Evolutionary conservation across 2,329 filamentous ascomycete genomes (phyloP).

Genomic region (Trichophyton mentagrophytes): DNA sequence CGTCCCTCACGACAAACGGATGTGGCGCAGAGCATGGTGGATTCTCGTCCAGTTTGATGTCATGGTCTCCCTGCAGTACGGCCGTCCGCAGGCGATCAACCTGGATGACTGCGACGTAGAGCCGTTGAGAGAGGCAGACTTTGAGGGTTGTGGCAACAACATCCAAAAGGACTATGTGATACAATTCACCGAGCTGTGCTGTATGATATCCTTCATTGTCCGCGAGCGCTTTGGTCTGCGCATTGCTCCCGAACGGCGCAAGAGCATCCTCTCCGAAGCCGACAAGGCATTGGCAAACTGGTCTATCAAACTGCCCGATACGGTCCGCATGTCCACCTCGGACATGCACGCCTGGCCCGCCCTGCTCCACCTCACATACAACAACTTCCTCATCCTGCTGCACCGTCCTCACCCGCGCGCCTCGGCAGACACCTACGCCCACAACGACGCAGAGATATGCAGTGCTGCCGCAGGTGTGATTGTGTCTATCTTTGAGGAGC

Average conservation of each 20-base stretch:
- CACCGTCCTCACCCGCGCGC: constrained; percentile 34
- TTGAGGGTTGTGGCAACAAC: constrained; percentile 34
- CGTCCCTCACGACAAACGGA: constrained; percentile 29
- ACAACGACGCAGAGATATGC: constrained; percentile 35
- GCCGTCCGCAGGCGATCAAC: constrained; percentile 41
- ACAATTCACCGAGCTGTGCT: constrained; percentile 39
- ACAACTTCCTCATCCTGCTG: constrained; percentile 35
- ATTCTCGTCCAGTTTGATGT: constrained; percentile 35
- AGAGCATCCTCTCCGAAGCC: constrained; percentile 30
- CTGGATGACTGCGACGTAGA: constrained; percentile 41
- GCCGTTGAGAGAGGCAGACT: constrained; percentile 33
- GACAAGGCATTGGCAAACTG: constrained; percentile 32
- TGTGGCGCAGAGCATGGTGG: constrained; percentile 34
- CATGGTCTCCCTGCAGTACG: constrained; percentile 35
- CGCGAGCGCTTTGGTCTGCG: constrained; percentile 31
- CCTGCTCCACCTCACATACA: constrained; percentile 34
- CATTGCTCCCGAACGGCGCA: constrained; percentile 29
- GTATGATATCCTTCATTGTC: constrained; percentile 37
- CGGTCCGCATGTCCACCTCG: constrained; percentile 28
- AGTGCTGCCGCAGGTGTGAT: constrained; percentile 34
- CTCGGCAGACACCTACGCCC: constrained; percentile 33
- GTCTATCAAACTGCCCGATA: constrained; percentile 31
- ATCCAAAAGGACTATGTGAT: constrained; percentile 37
- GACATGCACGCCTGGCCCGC: constrained; percentile 34
- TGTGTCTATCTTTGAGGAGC: constrained; percentile 34